Percentiles rank a stretch among this genome's conserved stretches.
Conservation (phyloP, 1,139 yeast species). For the Geotrichum histeridarum region DNA sequence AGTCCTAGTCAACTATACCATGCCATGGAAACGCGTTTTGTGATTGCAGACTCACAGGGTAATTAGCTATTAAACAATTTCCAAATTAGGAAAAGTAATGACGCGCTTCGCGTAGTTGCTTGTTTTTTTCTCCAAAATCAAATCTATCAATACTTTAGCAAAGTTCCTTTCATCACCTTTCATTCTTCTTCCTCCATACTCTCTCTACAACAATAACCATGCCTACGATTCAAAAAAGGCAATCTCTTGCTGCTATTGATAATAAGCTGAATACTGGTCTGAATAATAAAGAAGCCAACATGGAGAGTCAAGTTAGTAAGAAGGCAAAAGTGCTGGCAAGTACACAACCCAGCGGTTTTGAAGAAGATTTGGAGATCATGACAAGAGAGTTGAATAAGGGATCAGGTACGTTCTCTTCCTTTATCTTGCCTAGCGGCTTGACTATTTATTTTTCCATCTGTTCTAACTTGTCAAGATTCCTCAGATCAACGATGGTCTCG, state of each 20-base stretch:
- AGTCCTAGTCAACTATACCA: too few species aligned
- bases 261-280: neutral
- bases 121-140: neutral
- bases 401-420: slow-evolving; percentile 19
- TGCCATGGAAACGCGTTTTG: too few species aligned
- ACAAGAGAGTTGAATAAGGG: slow-evolving; percentile 35
- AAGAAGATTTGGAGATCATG: slow-evolving; percentile 45
- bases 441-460: neutral
- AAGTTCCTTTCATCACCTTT: neutral
- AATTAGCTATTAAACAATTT: neutral
- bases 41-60: neutral
- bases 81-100: slow-evolving; percentile 3
- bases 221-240: slow-evolving; percentile 12
- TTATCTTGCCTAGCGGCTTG: neutral
- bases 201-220: neutral
- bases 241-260: slow-evolving; percentile 5
- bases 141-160: neutral
- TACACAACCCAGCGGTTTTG: slow-evolving; percentile 39
- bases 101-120: slow-evolving; percentile 2
- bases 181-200: neutral
- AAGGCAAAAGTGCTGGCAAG: slow-evolving; percentile 11
- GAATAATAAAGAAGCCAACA: neutral
- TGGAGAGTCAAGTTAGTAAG: slow-evolving; percentile 3
- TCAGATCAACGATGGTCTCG: slow-evolving; percentile 59
- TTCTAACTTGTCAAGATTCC: slow-evolving; percentile 15